These are phyloP conservation scores for Plasmodium sp. DNA, from an alignment of 169 alveolate genomes.

Conservation along the genomic window DNA sequence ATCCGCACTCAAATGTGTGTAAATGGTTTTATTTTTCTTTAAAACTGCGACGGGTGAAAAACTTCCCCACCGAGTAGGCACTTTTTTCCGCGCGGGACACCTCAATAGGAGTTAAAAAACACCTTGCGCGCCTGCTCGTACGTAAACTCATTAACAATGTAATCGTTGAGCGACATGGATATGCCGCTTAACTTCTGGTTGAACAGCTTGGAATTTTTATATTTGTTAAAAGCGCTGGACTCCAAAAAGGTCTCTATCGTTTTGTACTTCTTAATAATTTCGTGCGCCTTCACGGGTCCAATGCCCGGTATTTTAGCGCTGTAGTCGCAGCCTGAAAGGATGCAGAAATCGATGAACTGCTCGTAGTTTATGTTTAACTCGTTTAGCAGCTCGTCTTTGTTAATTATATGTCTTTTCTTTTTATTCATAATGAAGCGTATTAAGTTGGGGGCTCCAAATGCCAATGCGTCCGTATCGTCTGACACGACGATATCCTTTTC, in stretches of 20 bases:
- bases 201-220: conserved; percentile 50
- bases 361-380: conserved; percentile 90
- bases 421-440: conserved; percentile 74
- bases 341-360: conserved; percentile 97
- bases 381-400: conserved; percentile 80
- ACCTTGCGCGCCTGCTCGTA: conserved; percentile 73
- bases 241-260: conserved; percentile 86
- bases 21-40: not conserved
- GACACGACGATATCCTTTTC: conserved; percentile 78
- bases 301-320: conserved; percentile 95
- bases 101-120: conserved; percentile 61
- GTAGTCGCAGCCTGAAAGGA: conserved; percentile 99
- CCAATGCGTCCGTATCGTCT: conserved; percentile 98
- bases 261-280: conserved; percentile 89
- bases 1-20: not conserved
- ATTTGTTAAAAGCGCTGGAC: conserved; percentile 63
- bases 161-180: conserved; percentile 62
- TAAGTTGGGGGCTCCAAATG: conserved; percentile 93
- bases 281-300: conserved; percentile 97
- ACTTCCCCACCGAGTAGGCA: not conserved
- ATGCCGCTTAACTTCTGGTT: conserved; percentile 25
- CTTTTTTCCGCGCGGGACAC: not conserved
- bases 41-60: conserved; percentile 1
- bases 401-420: conserved; percentile 80
- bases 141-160: conserved; percentile 70